Base-by-base conservation (phyloP, 257 asterid genomes). In the Mentha longifolia region DNA sequence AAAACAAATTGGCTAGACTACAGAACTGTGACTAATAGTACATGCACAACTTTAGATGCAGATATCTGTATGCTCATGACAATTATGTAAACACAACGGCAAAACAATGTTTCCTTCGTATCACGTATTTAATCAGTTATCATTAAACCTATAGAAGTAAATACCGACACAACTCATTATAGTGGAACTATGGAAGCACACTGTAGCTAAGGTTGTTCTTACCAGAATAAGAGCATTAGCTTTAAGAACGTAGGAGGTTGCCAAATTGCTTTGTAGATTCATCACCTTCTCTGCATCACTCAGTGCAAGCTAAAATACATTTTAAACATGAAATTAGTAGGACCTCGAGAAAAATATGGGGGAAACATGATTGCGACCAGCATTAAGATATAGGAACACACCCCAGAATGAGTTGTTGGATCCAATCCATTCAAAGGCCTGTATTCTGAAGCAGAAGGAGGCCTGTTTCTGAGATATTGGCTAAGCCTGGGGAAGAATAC, bases 381-480 rank as follows among this genome's bases (percentile, higher is more conserved):
- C n/a, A 67, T n/a, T 41, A 9, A 58, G 71, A 68, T 6, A 35
- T 31, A 19, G 17, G 45, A 28, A 31, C 78, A 73, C 59, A 92
- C 99, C 89, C 92, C 98, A 61, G 99, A 96, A 83, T 88, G 89
- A 37, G 88, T 89, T 65, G 96, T 95, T 46, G 96, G 97, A 82
- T 95, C 99, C 77, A 90, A 77, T 70, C 99, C 98, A 79, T 81
- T 92, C 77, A 95, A 69, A 47, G 98, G 96, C 65, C 86, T 83
- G 77, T 75, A 65, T 79, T 95, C 98, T 3, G 99, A 95, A 66
- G 81, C 95, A 71, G 90, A 72, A 52, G 99, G 82, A 69, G 94
- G 84, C 80, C 97, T 89, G 70, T 74, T 83, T 81, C 75, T 92
- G 71, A 95, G 85, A 81, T 82, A 92, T 41, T 89, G 92, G 70